Base-by-base conservation (phyloP, 2,329 filamentous ascomycete genomes). In the Curvularia eragrostidis region DNA sequence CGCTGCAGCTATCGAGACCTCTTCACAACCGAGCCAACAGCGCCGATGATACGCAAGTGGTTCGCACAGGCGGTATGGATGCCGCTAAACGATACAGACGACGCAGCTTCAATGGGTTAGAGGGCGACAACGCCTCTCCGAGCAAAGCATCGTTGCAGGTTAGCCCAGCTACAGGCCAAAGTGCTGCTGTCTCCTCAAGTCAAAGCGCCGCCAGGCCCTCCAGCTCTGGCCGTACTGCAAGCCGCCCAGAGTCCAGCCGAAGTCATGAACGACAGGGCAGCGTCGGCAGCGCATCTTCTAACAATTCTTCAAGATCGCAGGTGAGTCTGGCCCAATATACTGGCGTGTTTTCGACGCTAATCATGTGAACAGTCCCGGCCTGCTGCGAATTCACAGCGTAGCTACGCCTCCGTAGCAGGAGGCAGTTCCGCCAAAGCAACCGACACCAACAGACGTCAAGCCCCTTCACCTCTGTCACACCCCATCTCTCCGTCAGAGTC, bases 11-110 rank as follows among this genome's bases (percentile, higher is more conserved):
- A 5, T 46, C 42, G 15, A 68, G 69, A 78, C 79, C 72, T 68
- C 84, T 73, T 74, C 88, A 75, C 82, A 83, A 69, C 80, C 85
- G 80, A 77, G 85, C 73, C 75, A 86, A 75, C 12, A 89, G 87
- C 66, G 84, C 84, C 47, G 91, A 96, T 75, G 91, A 95, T 67
- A 86, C 88, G 72, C 85, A 87, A 54, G 71, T 91, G 58, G 81
- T 83, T 68, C 86, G 82, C 56, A 81, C 83, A 54, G 75, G 81
- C 24, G 74, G 79, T n/a, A 77, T 85, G 18, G 91, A 94, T 26
- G 84, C 89, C 34, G 85, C 88, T 9, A 92, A 90, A 77, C 85
- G 91, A 71, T 90, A 93, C 77, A 85, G 93, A 67, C 87, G 93
- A 72, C 87, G 93, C 65, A 97, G 93, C 78, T 85, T 96, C 79